A percentile compares a stretch with the other conserved stretches of the same genome.
Conservation (phyloP, 1,139 yeast species). For the Candida pseudoviswanathii region DNA sequence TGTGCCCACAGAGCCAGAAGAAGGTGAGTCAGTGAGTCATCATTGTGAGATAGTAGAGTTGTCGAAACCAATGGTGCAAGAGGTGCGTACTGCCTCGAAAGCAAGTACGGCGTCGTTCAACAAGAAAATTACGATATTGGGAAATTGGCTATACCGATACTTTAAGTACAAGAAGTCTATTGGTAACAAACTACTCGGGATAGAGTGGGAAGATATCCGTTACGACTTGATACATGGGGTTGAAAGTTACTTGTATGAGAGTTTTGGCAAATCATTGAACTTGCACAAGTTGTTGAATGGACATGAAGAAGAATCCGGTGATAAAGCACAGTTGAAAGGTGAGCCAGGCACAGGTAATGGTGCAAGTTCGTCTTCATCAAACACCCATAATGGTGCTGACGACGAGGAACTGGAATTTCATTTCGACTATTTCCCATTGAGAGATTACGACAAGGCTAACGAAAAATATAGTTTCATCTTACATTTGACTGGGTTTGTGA, state of each 20-base stretch:
- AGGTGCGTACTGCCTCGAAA: constrained; percentile 32
- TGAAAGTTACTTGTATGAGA: constrained; percentile 37
- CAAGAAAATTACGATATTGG: constrained; percentile 29
- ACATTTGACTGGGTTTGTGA: constrained; percentile 30
- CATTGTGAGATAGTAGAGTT: constrained; percentile 25
- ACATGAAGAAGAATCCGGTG: neutral
- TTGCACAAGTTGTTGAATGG: neutral
- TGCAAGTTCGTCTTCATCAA: neutral
- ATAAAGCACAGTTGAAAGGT: neutral
- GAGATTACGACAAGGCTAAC: constrained; percentile 38
- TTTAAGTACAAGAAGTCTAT: constrained; percentile 43
- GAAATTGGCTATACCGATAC: constrained; percentile 37
- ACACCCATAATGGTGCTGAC: neutral
- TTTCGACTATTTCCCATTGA: constrained; percentile 30
- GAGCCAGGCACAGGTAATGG: constrained; percentile 1
- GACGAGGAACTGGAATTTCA: constrained; percentile 12
- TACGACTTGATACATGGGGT: constrained; percentile 42
- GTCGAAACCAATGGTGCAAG: constrained; percentile 33
- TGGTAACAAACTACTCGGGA: constrained; percentile 41
- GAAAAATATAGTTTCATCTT: constrained; percentile 33
- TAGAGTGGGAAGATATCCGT: constrained; percentile 51
- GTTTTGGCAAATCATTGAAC: constrained; percentile 30
- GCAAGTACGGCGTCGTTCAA: constrained; percentile 33
- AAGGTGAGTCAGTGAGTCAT: constrained; percentile 22
- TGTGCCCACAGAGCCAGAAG: constrained; percentile 14